These are phyloP conservation scores for Vitis hybrid DNA, from an alignment of 177 flowering plant species.

Conservation along the genomic window DNA sequence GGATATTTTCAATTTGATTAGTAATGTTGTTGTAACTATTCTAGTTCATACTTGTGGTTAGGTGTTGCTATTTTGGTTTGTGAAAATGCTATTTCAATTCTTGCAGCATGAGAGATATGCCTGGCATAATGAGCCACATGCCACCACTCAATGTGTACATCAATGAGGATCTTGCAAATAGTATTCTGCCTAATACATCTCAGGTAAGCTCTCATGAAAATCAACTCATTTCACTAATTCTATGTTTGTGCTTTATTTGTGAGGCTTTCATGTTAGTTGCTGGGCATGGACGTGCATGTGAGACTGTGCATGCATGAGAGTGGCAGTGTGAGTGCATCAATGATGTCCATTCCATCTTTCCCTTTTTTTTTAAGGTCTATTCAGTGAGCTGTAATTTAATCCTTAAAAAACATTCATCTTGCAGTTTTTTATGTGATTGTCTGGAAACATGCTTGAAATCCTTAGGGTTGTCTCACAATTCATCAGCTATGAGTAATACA, in stretches of 20 bases:
- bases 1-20: neutral
- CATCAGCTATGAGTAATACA: no score
- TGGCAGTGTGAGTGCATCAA: no score
- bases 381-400: no score
- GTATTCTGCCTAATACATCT: slow-evolving; percentile 43
- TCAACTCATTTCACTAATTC: neutral
- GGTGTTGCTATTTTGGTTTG: slow-evolving; percentile 1
- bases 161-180: slow-evolving; percentile 65
- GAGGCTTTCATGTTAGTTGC: neutral
- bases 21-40: neutral
- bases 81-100: neutral
- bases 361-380: no score
- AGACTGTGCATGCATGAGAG: no score
- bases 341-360: no score
- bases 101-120: slow-evolving; percentile 73
- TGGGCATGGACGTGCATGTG: neutral
- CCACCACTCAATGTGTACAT: slow-evolving; percentile 68
- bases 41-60: neutral
- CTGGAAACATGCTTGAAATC: no score
- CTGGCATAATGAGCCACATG: slow-evolving; percentile 87
- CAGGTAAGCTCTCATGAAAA: slow-evolving; percentile 37
- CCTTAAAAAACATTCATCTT: no score
- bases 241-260: neutral
- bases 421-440: no score
- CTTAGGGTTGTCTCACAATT: no score